Conservation (phyloP, 495 filamentous ascomycete species). For the Penicillium parvum region DNA sequence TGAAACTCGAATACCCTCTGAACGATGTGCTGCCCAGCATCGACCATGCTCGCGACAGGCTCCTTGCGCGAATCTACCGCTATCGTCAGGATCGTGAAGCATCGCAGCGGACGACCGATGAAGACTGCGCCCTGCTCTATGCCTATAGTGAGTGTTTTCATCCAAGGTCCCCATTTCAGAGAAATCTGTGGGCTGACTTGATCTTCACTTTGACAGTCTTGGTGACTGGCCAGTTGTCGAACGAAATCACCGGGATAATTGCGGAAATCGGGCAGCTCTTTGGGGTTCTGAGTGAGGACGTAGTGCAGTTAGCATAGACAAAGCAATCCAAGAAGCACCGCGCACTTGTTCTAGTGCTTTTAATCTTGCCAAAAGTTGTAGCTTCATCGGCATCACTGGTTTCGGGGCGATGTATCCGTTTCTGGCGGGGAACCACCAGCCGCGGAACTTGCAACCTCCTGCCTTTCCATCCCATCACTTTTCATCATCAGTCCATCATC, state of each 20-base stretch:
- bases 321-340: not conserved
- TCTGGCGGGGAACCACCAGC: slow-evolving; percentile 29
- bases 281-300: slow-evolving; percentile 71
- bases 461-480: slow-evolving; percentile 10
- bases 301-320: slow-evolving; percentile 50
- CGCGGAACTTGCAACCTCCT: slow-evolving; percentile 23
- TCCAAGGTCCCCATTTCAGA: not conserved
- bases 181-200: not conserved
- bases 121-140: slow-evolving; percentile 68
- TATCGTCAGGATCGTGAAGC: slow-evolving; percentile 69
- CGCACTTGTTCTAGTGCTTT: too few relatives aligned
- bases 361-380: too few relatives aligned
- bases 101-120: slow-evolving; percentile 51
- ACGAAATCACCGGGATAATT: slow-evolving; percentile 48
- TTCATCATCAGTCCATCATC: slow-evolving; percentile 29
- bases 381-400: slow-evolving; percentile 2
- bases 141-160: slow-evolving; percentile 55
- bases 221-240: slow-evolving; percentile 50
- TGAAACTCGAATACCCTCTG: slow-evolving; percentile 90
- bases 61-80: slow-evolving; percentile 85
- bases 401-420: slow-evolving; percentile 21
- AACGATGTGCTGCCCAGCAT: slow-evolving; percentile 83
- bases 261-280: slow-evolving; percentile 54
- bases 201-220: slow-evolving; percentile 31
- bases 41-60: slow-evolving; percentile 69